Base-by-base conservation (phyloP, 345 rosid genomes). In the Eutrema yunnanense region DNA sequence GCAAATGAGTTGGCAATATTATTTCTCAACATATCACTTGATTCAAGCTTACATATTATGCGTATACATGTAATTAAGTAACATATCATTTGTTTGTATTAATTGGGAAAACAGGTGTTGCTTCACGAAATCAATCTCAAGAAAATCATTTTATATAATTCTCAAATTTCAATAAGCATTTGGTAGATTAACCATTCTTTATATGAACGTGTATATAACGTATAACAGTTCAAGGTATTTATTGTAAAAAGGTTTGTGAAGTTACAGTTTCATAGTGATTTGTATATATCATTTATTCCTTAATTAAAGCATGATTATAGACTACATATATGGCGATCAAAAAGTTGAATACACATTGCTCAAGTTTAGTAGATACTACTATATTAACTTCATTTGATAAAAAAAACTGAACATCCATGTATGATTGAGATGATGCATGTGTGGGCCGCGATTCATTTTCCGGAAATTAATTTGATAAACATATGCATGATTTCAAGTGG, bases 101-200 rank as follows among this genome's bases (percentile, higher is more conserved):
- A 16, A 36, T 43, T 43, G 46, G 34, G 64, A 8, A 75, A 61
- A 51, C 2, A 57, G 3, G 22, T 27, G 44, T 75, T 75, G 53
- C 79, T 75, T 75, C 70, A 75, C 74, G 79, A 55, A 62, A 69
- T 34, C 43, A 53, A 6, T 37, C 43, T 75, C n/a, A 12, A 53
- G 0, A 41, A 32, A 50, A 0, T 33, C 3, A 30, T 22, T 7
- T 53, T 41, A 8, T 44, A 8, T 64, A 1, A 46, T 27, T 54
- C n/a, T n/a, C n/a, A n/a, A n/a, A n/a, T n/a, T 32, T 46, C 8
- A 33, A 33, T 51, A 51, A 34, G 40, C 63, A 51, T 60, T 34
- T 37, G 57, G 72, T 74, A 59, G 62, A 67, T 9, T 40, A 36
- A 14, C 4, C 14, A 19, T 57, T 47, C 9, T 51, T 47, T 29